A percentile compares a stretch with the other conserved stretches of the same genome.
Conservation (phyloP, 768 basidiomycete genomes). For the Neoboletus brunneissimus region DNA sequence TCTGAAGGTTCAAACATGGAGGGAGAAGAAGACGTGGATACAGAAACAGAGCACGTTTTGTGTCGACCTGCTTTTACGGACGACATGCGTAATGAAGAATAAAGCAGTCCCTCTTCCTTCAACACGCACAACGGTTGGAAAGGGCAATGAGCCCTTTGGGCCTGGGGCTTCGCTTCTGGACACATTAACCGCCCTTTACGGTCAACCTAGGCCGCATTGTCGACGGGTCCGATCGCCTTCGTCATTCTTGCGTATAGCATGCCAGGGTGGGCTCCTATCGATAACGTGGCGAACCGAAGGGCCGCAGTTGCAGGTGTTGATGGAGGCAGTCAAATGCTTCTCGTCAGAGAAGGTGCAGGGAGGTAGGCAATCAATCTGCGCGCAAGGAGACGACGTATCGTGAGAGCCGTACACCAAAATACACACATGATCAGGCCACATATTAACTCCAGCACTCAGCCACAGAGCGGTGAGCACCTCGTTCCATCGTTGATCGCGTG, state of each 20-base stretch:
- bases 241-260: background rate
- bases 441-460: background rate
- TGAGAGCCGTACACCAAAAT: background rate
- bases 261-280: background rate
- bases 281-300: background rate
- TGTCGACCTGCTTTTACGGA: background rate
- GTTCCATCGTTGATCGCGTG: slow-evolving; percentile 3
- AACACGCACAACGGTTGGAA: background rate
- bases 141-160: background rate
- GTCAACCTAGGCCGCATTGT: background rate
- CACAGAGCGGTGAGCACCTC: background rate
- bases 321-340: too few relatives aligned
- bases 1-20: background rate
- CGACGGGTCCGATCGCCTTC: background rate
- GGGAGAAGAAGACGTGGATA: background rate
- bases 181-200: too few relatives aligned
- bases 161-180: background rate
- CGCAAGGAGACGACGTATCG: background rate
- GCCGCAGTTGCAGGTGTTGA: background rate
- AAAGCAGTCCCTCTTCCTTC: background rate
- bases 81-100: too few relatives aligned
- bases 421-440: background rate
- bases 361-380: background rate
- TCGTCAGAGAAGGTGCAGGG: background rate
- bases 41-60: background rate